Conservation (phyloP, 2,329 filamentous ascomycete genomes). For the Didymella pinodella region DNA sequence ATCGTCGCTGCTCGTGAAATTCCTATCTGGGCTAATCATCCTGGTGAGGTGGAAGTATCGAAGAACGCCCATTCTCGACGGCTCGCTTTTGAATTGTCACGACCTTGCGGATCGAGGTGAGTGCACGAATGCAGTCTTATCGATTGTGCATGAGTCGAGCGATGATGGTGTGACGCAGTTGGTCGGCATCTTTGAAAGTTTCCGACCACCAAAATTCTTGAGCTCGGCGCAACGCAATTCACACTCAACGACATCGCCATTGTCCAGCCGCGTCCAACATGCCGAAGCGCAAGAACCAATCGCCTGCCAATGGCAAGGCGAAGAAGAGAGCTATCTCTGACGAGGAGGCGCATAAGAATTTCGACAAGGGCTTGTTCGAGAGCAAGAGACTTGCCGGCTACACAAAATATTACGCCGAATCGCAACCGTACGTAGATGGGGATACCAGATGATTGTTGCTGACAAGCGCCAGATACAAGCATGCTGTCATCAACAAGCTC, state of each 20-base stretch:
- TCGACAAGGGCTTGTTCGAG: constrained; percentile 51
- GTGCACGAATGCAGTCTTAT: neutral
- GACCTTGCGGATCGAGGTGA: neutral
- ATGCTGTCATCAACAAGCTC: constrained; percentile 84
- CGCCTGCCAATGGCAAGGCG: constrained; percentile 46
- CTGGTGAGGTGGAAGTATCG: neutral
- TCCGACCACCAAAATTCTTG: constrained; percentile 16
- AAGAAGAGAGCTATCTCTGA: constrained; percentile 55
- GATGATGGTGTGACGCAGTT: constrained; percentile 22
- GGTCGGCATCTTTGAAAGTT: constrained; percentile 11
- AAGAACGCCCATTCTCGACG: neutral
- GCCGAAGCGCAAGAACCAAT: constrained; percentile 55
- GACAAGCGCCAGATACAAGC: constrained; percentile 72
- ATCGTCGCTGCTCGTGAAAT: neutral
- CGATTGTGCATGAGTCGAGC: constrained; percentile 15
- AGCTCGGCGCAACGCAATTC: constrained; percentile 4
- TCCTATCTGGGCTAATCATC: neutral
- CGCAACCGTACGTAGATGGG: constrained; percentile 47
- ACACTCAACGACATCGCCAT: neutral
- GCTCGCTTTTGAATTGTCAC: too few relatives aligned
- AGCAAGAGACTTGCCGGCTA: constrained; percentile 46
- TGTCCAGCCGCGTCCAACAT: constrained; percentile 14
- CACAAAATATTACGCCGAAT: constrained; percentile 48
- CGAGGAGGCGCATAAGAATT: constrained; percentile 51
- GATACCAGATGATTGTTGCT: constrained; percentile 11